Evolutionary conservation across 352 stramenopile genomes (phyloP).

Genomic region (Nothophytophthora sp.): DNA sequence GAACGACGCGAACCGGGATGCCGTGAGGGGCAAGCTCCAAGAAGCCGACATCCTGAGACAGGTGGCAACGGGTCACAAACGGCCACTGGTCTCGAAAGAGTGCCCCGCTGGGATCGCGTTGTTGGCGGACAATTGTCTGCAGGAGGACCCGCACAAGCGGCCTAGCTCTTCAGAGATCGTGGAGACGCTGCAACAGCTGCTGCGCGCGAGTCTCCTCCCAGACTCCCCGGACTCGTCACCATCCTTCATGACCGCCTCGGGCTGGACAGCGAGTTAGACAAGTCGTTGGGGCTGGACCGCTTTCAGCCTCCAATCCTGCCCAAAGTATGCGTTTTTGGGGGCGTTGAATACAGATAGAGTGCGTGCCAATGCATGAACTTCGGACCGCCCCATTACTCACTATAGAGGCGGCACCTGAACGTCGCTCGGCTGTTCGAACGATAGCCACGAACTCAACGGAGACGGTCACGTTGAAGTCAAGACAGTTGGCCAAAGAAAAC

Average conservation of each 20-base stretch:
- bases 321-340: too few relatives aligned
- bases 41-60: slow-evolving; percentile 34
- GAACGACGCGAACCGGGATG: slow-evolving; percentile 27
- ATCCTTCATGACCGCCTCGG: slow-evolving; percentile 15
- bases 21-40: slow-evolving; percentile 25
- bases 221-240: slow-evolving; percentile 18
- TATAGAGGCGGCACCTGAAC: too few relatives aligned
- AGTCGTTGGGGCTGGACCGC: slow-evolving; percentile 1
- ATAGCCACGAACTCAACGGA: too few relatives aligned
- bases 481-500: too few relatives aligned
- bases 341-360: too few relatives aligned
- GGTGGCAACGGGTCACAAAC: slow-evolving; percentile 30
- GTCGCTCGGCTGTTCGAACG: too few relatives aligned
- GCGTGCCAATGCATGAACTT: too few relatives aligned
- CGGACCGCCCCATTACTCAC: too few relatives aligned
- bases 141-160: slow-evolving; percentile 33
- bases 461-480: too few relatives aligned
- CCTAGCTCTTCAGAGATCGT: slow-evolving; percentile 31
- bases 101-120: slow-evolving; percentile 36
- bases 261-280: slow-evolving; percentile 18
- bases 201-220: slow-evolving; percentile 11
- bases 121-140: slow-evolving; percentile 35
- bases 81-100: slow-evolving; percentile 27
- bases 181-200: slow-evolving; percentile 20
- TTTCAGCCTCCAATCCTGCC: too few relatives aligned